Base-by-base conservation (phyloP, 2,329 filamentous ascomycete genomes). In the Geoglossum cookeanum region DNA sequence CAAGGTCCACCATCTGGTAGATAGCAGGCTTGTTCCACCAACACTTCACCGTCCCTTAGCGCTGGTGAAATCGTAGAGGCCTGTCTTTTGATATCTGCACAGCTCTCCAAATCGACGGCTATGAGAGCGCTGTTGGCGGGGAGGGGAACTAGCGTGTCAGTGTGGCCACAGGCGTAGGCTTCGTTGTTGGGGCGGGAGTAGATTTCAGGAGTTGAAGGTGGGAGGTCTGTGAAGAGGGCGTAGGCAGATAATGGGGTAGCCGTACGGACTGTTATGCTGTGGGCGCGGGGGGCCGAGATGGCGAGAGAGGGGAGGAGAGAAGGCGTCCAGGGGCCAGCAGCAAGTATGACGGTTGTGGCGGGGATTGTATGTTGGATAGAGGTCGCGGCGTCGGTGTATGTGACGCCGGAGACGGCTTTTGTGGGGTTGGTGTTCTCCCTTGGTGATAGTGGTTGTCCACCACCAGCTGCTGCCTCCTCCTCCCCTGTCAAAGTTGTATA, bases 161-260 rank as follows among this genome's bases (percentile, higher is more conserved):
- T 87, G 65, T 96, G 90, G 49, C 89, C 92, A 66, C 92, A 98
- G 0, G 88, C 90, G 68, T 98, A 98, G 9, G 95, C 84, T 67
- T 95, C 90, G 57, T 85, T 79, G 67, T 88, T 85, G 0, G 90
- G 90, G 3, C 92, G 78, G 0, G 92, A 86, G 67, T 98, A 98
- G 60, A 97, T 92, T 69, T 98, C 92, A 0, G 92, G 92, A 29
- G 87, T 83, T 11, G 88, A 87, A 17, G 78, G 75, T 44, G 78
- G 74, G 61, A 98, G 91, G 62, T 88, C 82, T 1, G 90, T 96
- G 68, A 98, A 98, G 3, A 76, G 62, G 3, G 71, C 70, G 60
- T 75, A 73, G 30, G 71, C 70, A 45, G 71, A 74, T 29, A 75
- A 68, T 6, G 78, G 76, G 7, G 72, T 68, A 0, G 74, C 71